Evolutionary conservation across 192 early-diverging fungal species (phyloP), one percentile per base, ranked within the genome.

Genomic region (Thamnidium elegans): DNA sequence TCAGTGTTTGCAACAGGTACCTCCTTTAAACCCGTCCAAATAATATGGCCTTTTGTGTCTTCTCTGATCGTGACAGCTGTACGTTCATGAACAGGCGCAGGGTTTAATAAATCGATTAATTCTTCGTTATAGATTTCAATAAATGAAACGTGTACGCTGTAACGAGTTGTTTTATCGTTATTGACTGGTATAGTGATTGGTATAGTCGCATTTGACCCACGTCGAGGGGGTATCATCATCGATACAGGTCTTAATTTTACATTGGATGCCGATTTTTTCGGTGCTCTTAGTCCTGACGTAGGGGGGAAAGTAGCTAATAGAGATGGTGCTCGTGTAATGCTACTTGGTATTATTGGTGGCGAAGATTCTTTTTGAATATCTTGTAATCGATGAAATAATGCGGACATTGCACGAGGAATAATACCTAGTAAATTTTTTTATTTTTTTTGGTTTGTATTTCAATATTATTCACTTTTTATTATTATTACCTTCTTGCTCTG

Each of bases 61-160:
- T 92, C 89, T 43, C 94, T 77, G 39, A 96, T 79, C 7, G 90
- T 84, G 6, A 92, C 82, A 19, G 82, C 79, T 6, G 84, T 81
- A 44, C 87, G 69, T 53, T 78, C 78, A 11, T 80, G 82, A 58
- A 73, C 69, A 62, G 79, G 71, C 59, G 77, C 70, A 54, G 85
- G 87, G 55, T 87, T 89, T 36, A 97, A 74, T 32, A 99, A 76
- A 73, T 99, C 97, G n/a, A 95, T 89, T 55, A 97, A 79, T 52
- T 99, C 97, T 65, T 99, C 97, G 74, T 99, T 99, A 78, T 99
- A 96, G 9, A 97, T 84, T 68, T 99, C 96, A 39, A 99, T 66
- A 75, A 97, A 98, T 7, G 94, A 94, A 7, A 97, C 92, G 19
- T 77, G 76, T 17, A 91, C 77, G 3, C 62, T 70, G 19, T 77